Conservation (phyloP, 805 yeast genomes). For the Schwanniomyces pseudopolymorphus region DNA sequence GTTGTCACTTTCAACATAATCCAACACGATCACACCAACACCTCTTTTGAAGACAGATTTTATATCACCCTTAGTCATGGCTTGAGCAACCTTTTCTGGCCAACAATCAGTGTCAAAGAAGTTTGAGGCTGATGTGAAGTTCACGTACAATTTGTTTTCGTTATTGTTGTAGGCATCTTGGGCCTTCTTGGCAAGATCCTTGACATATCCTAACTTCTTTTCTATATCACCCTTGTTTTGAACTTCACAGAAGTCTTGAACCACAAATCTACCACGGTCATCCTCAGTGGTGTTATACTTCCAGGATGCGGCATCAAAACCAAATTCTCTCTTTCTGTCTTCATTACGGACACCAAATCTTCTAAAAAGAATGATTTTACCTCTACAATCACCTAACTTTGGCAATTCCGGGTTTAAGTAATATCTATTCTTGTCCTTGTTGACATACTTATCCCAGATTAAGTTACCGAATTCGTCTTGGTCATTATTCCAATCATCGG, state of each 20-base stretch:
- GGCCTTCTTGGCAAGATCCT: constrained; percentile 55
- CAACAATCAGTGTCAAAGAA: constrained; percentile 70
- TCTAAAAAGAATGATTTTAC: constrained; percentile 65
- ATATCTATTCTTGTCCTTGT: constrained; percentile 54
- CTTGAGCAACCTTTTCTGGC: constrained; percentile 67
- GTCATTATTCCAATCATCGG: constrained; percentile 61
- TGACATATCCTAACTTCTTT: constrained; percentile 57
- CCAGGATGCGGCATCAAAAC: constrained; percentile 72
- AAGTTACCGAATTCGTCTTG: constrained; percentile 64
- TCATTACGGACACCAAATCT: constrained; percentile 64
- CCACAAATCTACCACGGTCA: constrained; percentile 59
- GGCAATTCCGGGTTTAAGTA: constrained; percentile 59
- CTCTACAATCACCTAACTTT: constrained; percentile 58
- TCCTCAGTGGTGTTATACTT: constrained; percentile 62
- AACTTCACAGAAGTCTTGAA: constrained; percentile 76
- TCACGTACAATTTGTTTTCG: constrained; percentile 59
- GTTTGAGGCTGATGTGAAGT: constrained; percentile 73
- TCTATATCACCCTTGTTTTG: constrained; percentile 49
- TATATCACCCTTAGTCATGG: constrained; percentile 43
- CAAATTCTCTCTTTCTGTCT: constrained; percentile 44
- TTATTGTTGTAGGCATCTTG: constrained; percentile 42
- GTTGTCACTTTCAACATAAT: constrained; percentile 60
- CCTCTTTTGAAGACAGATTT: constrained; percentile 52
- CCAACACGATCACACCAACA: constrained; percentile 65
- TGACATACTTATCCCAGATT: constrained; percentile 58